Evolutionary conservation across 352 stramenopile species (phyloP).

Genomic region (Phytopythium sindhum): DNA sequence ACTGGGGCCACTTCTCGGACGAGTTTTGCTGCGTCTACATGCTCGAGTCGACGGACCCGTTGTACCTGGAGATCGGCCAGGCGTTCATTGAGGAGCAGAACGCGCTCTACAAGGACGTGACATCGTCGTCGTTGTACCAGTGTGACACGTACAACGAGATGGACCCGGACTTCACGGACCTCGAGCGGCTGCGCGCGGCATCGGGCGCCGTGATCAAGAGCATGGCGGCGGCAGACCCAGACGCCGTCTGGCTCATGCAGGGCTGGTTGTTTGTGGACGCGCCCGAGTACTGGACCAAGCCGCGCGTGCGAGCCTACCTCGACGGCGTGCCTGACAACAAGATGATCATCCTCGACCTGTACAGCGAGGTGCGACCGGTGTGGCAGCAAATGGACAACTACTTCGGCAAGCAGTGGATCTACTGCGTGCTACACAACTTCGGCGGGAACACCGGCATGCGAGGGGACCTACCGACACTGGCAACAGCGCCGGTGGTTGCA

Average conservation of each 20-base stretch:
- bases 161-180: slow-evolving; percentile 65
- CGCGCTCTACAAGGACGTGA: slow-evolving; percentile 43
- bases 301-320: slow-evolving; percentile 49
- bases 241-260: slow-evolving; percentile 84
- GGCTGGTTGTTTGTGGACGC: slow-evolving; percentile 72
- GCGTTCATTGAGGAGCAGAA: slow-evolving; percentile 72
- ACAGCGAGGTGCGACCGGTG: slow-evolving; percentile 69
- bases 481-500: slow-evolving; percentile 42
- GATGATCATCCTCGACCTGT: slow-evolving; percentile 81
- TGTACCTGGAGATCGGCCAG: slow-evolving; percentile 80
- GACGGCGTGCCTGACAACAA: slow-evolving; percentile 52
- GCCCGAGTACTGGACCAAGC: slow-evolving; percentile 63
- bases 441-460: slow-evolving; percentile 73
- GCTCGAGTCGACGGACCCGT: slow-evolving; percentile 73
- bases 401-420: slow-evolving; percentile 84
- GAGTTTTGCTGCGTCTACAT: slow-evolving; percentile 85
- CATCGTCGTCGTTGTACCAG: slow-evolving; percentile 78
- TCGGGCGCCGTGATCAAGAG: slow-evolving; percentile 71
- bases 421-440: slow-evolving; percentile 85
- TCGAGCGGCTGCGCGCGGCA: slow-evolving; percentile 35
- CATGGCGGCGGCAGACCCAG: slow-evolving; percentile 61
- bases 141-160: slow-evolving; percentile 86
- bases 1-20: slow-evolving; percentile 77
- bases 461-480: slow-evolving; percentile 64
- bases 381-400: slow-evolving; percentile 78